Evolutionary conservation across 2,329 filamentous ascomycete species (phyloP).

Genomic region (Westerdykella aurantiaca): DNA sequence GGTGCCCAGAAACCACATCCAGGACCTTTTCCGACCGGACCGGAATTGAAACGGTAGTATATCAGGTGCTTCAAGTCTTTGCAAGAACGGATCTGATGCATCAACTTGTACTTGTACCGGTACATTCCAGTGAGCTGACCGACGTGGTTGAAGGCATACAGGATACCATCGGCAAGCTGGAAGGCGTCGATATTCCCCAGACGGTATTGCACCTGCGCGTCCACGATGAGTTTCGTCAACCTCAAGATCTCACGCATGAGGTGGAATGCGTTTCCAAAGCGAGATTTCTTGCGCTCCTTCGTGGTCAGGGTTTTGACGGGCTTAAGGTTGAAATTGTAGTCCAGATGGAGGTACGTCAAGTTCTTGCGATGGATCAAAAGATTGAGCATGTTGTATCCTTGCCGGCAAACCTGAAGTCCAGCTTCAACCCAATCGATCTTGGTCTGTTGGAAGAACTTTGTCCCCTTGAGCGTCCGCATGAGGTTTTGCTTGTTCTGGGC

Average conservation of each 20-base stretch:
- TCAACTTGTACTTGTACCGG: slow-evolving; percentile 99
- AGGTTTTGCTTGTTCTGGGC: slow-evolving; percentile 92
- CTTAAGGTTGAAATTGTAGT: slow-evolving; percentile 99
- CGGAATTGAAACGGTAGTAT: slow-evolving; percentile 97
- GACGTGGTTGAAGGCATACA: slow-evolving; percentile 99
- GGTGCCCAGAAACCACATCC: slow-evolving; percentile 99
- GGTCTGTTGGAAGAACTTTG: slow-evolving; percentile 99
- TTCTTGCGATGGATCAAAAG: slow-evolving; percentile 97
- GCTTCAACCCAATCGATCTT: slow-evolving; percentile 99
- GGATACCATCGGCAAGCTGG: slow-evolving; percentile 93
- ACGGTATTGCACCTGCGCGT: slow-evolving; percentile 96
- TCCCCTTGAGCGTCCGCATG: slow-evolving; percentile 82
- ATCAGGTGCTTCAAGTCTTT: slow-evolving; percentile 99
- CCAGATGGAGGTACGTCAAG: slow-evolving; percentile 92
- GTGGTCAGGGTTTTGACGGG: slow-evolving; percentile 97
- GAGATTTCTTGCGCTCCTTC: slow-evolving; percentile 98
- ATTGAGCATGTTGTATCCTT: slow-evolving; percentile 99
- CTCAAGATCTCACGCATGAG: slow-evolving; percentile 96
- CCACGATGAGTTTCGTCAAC: slow-evolving; percentile 93
- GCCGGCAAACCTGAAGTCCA: slow-evolving; percentile 92
- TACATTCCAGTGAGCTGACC: slow-evolving; percentile 99
- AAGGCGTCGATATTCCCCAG: slow-evolving; percentile 98
- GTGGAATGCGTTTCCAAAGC: slow-evolving; percentile 98
- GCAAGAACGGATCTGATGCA: slow-evolving; percentile 99
- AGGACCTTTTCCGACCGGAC: slow-evolving; percentile 92